These are phyloP conservation scores for Carpinus fangiana DNA, from an alignment of 306 rosid genomes.

Conservation along the genomic window DNA sequence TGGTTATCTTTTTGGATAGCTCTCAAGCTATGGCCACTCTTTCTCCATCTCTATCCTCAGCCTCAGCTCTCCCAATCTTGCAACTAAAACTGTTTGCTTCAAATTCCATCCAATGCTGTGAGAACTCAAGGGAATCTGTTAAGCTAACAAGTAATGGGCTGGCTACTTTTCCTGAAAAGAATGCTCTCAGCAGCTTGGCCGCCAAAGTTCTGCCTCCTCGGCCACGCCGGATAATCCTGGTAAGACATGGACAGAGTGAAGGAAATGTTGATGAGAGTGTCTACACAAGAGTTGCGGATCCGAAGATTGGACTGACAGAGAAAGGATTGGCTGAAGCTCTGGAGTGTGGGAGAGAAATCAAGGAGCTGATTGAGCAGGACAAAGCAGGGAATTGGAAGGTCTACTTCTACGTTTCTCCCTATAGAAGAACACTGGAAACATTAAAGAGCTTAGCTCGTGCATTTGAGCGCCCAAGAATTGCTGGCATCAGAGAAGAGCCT, in stretches of 20 bases:
- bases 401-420: constrained; percentile 85
- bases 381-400: constrained; percentile 51
- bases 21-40: constrained; percentile 12
- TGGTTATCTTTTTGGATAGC: not conserved
- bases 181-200: not conserved
- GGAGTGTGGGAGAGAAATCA: constrained; percentile 54
- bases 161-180: constrained; percentile 47
- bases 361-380: constrained; percentile 51
- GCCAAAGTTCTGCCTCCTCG: constrained; percentile 49
- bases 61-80: constrained; percentile 2
- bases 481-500: constrained; percentile 89
- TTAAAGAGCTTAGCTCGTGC: constrained; percentile 59
- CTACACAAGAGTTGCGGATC: constrained; percentile 72
- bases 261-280: constrained; percentile 76
- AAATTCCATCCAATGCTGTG: constrained; percentile 40
- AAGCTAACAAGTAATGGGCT: constrained; percentile 30
- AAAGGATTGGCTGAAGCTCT: constrained; percentile 62
- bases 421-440: constrained; percentile 64
- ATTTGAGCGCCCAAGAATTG: constrained; percentile 58
- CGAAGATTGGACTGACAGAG: constrained; percentile 59
- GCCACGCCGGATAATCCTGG: constrained; percentile 83
- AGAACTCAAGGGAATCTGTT: constrained; percentile 13
- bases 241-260: constrained; percentile 83
- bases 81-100: constrained; percentile 14
- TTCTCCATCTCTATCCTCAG: constrained; percentile 11